phyloP scores from a whole-genome alignment of 2,329 filamentous ascomycete genomes.

The Pseudopyrenochaeta lycopersici region DNA sequence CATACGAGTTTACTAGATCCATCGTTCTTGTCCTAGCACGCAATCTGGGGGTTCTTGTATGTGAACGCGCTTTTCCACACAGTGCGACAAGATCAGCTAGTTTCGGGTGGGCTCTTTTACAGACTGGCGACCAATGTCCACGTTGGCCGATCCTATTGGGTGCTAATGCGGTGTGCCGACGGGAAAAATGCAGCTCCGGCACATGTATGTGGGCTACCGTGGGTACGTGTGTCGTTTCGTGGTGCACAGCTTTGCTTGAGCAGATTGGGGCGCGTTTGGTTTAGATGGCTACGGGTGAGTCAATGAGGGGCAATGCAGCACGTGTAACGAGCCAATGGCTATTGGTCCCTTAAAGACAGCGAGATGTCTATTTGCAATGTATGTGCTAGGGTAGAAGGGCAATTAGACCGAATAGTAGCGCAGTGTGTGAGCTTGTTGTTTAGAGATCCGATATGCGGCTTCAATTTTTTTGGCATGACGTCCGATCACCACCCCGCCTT shows the following conservation, averaged over 20 bases:
- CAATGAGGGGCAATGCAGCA: slow-evolving; percentile 38
- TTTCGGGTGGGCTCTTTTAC: slow-evolving; percentile 22
- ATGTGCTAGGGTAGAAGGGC: slow-evolving; percentile 3
- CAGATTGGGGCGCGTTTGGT: slow-evolving; percentile 17
- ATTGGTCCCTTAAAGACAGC: slow-evolving; percentile 7
- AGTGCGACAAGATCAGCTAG: slow-evolving; percentile 26
- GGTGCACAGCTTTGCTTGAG: slow-evolving; percentile 34
- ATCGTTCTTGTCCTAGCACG: slow-evolving; percentile 43
- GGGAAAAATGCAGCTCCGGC: slow-evolving; percentile 22
- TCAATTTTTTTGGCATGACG: slow-evolving; percentile 24
- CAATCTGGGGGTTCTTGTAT: slow-evolving; percentile 32
- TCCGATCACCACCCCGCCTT: slow-evolving; percentile 9
- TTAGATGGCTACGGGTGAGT: slow-evolving; percentile 29
- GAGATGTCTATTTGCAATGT: not conserved
- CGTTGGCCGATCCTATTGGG: slow-evolving; percentile 37
- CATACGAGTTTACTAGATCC: slow-evolving; percentile 55
- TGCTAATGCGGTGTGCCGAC: slow-evolving; percentile 15
- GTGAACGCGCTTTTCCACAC: slow-evolving; percentile 8
- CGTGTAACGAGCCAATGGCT: slow-evolving; percentile 32
- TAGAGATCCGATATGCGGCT: slow-evolving; percentile 12
- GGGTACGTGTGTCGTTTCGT: slow-evolving; percentile 43
- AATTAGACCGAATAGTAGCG: not conserved
- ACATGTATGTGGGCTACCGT: slow-evolving; percentile 26
- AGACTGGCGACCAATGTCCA: slow-evolving; percentile 31
- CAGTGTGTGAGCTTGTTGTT: slow-evolving; percentile 8